phyloP scores from a whole-genome alignment of 2,329 filamentous ascomycete genomes.

The Colletotrichum lentis region DNA sequence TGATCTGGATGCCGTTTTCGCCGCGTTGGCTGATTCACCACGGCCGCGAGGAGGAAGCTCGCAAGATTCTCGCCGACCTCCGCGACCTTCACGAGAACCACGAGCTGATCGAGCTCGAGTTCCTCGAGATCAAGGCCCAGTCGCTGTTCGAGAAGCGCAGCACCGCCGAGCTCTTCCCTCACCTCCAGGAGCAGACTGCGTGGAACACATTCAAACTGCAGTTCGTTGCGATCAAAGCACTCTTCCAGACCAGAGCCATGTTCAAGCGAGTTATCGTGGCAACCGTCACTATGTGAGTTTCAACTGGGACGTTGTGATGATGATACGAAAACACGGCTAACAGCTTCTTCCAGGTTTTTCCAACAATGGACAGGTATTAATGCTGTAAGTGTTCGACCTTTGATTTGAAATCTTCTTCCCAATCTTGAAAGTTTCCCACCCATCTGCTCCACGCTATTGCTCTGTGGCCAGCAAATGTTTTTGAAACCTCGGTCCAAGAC shows the following conservation, averaged over 20 bases:
- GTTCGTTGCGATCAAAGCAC: conserved; percentile 70
- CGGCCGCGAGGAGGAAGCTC: conserved; percentile 72
- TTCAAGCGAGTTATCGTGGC: conserved; percentile 72
- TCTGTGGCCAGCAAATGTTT: too few relatives aligned
- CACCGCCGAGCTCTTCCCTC: conserved; percentile 72
- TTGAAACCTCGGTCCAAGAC: not conserved
- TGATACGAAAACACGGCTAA: not conserved
- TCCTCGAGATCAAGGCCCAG: conserved; percentile 84
- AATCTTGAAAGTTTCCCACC: not conserved
- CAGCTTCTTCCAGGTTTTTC: conserved; percentile 6
- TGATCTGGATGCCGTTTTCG: conserved; percentile 82
- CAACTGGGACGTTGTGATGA: too few relatives aligned
- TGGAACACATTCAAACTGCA: conserved; percentile 74
- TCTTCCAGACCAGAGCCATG: conserved; percentile 73
- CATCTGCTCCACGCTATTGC: not conserved
- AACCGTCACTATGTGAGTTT: conserved; percentile 64
- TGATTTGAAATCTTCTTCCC: not conserved
- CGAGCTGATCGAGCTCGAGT: conserved; percentile 77
- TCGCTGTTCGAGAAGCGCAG: conserved; percentile 79
- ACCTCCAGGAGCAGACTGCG: conserved; percentile 65
- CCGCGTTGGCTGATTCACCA: conserved; percentile 80
- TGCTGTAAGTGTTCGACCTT: conserved; percentile 50
- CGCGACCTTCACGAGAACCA: conserved; percentile 69
- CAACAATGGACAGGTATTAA: conserved; percentile 57
- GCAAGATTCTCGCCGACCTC: conserved; percentile 68